Base-by-base conservation (phyloP, 352 stramenopile species). In the Pythium brassicae region DNA sequence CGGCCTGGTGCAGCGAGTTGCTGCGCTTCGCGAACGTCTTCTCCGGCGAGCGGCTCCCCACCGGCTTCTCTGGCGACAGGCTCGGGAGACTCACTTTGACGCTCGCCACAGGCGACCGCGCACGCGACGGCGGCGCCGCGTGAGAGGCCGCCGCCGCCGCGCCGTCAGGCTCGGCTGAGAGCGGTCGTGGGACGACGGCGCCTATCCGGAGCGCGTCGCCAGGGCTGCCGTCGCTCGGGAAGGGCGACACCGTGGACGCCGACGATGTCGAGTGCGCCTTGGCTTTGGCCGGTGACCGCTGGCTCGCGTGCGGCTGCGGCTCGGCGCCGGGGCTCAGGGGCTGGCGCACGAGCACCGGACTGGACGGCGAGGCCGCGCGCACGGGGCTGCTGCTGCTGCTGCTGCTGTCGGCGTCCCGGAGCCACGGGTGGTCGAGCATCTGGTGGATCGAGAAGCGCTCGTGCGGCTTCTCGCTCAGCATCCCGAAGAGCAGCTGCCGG, bases 61-160 rank as follows among this genome's bases (percentile, higher is more conserved):
- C 32, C 10, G 66, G 71, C 39, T 84, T 86, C 26, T 86, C 76
- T 0, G 76, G 76, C 22, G 76, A 87, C 35, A 87, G 66, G 49
- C 74, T 83, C 44, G 76, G 76, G 10, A 87, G 71, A 62, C 58
- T 72, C 54, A 81, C 62, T 39, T 77, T 72, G 23, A 66, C 58
- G 3, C 46, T 53, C 17, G 50, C 52, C 9, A 52, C 57, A 1
- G 54, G 34, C 20, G 40, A 8, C 14, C 45, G 59, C 15, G 45
- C 35, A 4, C 54, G 50, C 20, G 55, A 32, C n/a, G 55, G 55
- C 39, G 22, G 25, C 23, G 22, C 23, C 23, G 27, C 25, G 35
- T 37, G 5, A 6, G n/a, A 42, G 12, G 17, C 8, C 23, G 34
- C 15, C 17, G 17, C 8, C 23, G 34, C 15, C 40, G 40, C n/a